These are phyloP conservation scores for Cynara cardunculus DNA, from an alignment of 129 eudicot species.

Conservation along the genomic window DNA sequence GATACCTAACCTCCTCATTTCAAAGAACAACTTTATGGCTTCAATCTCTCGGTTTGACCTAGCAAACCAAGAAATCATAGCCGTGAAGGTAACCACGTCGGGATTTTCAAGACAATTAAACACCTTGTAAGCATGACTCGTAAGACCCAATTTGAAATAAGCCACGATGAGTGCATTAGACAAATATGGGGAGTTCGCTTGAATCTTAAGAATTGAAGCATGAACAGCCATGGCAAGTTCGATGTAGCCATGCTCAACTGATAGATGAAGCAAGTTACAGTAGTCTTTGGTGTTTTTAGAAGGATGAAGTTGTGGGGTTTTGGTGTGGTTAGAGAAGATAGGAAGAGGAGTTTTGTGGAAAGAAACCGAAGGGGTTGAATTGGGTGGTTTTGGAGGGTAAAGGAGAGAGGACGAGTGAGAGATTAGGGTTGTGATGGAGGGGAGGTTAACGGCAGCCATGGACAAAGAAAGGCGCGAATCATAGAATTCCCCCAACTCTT, in stretches of 20 bases:
- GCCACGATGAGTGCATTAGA: conserved; percentile 54
- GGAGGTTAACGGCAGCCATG: conserved; percentile 49
- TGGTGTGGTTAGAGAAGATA: conserved; percentile 22
- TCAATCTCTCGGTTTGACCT: conserved; percentile 45
- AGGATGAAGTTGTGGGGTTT: conserved; percentile 24
- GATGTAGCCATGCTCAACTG: conserved; percentile 39
- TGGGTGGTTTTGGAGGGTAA: conserved; percentile 22
- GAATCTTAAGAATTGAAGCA: conserved; percentile 63
- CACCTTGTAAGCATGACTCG: conserved; percentile 50
- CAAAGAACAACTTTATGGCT: conserved; percentile 49
- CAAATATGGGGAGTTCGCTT: conserved; percentile 28
- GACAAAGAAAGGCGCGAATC: not conserved
- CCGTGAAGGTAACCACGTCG: conserved; percentile 64
- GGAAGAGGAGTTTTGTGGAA: conserved; percentile 11
- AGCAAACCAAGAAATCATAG: conserved; percentile 65
- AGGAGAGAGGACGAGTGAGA: conserved; percentile 17
- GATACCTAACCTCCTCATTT: conserved; percentile 62
- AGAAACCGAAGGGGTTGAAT: conserved; percentile 12
- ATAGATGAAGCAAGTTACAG: conserved; percentile 41
- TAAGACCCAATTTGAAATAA: conserved; percentile 54
- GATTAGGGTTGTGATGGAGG: conserved; percentile 24
- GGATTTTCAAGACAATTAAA: conserved; percentile 38
- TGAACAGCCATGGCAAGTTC: conserved; percentile 57
- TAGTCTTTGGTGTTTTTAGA: conserved; percentile 20
- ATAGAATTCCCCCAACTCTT: not conserved